Evolutionary conservation across 164 flowering plant genomes (phyloP).

Genomic region (Umbilicus rupestris): DNA sequence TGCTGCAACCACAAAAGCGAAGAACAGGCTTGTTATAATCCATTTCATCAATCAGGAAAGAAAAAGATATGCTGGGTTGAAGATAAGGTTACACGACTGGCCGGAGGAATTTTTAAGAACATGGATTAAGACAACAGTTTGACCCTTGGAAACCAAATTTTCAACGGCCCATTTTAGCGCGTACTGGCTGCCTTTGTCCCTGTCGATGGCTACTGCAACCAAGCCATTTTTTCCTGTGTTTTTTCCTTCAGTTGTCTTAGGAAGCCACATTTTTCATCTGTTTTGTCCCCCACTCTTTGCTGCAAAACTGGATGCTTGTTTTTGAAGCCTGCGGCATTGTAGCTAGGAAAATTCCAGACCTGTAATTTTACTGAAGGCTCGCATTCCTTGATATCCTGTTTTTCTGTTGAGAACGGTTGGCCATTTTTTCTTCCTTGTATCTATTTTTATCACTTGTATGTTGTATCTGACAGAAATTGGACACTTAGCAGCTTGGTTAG

Average conservation of each 20-base stretch:
- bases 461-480: not conserved
- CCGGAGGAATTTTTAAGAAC: slow-evolving; percentile 15
- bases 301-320: not conserved
- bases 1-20: slow-evolving; percentile 15
- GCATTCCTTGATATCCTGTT: not conserved
- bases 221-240: slow-evolving; percentile 22
- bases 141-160: slow-evolving; percentile 35
- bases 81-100: not conserved
- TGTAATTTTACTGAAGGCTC: not conserved
- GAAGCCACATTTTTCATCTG: slow-evolving; percentile 20
- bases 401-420: not conserved
- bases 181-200: slow-evolving; percentile 49
- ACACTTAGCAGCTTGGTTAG: too few relatives aligned
- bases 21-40: too few relatives aligned
- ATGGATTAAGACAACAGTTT: slow-evolving; percentile 44
- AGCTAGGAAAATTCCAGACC: not conserved
- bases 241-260: slow-evolving; percentile 12
- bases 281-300: not conserved
- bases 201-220: slow-evolving; percentile 50
- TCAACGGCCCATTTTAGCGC: slow-evolving; percentile 54
- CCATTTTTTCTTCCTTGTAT: not conserved
- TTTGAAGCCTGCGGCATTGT: not conserved
- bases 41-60: too few relatives aligned
- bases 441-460: not conserved
- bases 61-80: not conserved